Evolutionary conservation across 2,329 filamentous ascomycete species (phyloP), one percentile per base, ranked within the genome.

Genomic region (Achaetomium macrosporum): DNA sequence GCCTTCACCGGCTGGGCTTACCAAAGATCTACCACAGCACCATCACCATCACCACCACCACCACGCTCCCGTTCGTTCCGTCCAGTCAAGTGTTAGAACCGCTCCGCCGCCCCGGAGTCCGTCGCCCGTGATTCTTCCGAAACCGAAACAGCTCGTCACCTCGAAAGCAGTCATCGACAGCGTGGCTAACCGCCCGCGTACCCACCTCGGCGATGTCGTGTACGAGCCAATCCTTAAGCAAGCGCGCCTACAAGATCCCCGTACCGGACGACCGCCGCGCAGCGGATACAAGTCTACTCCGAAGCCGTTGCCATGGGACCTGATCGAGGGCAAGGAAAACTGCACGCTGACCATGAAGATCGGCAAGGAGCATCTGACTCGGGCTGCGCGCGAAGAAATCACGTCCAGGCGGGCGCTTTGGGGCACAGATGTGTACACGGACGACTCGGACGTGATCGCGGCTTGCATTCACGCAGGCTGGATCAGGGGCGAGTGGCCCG

Each of bases 391-490:
- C 30, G 88, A 93, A 65, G 88, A 95, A 60, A 91, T 97, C 47
- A 95, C 90, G 11, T 73, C 82, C 8, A 81, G 89, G 33, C 81
- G 87, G 17, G 88, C 88, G 8, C 69, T 99, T 0, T 99, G 92
- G 91, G 93, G 93, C 1, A 93, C 90, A 0, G 91, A 95, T 36
- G 80, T 99, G 7, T 97, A 97, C 66, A 95, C 90, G 0, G 93
- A 99, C 62, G 93, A 99, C 69, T 96, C 90, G 0, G 93, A 99
- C 65, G 83, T 93, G 0, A 79, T 99, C 20, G 92, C 90, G 0
- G 91, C 92, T 2, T 92, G 91, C 55, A 92, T 99, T 42, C 93
- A 99, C 67, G 84, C 85, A 1, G 93, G 93, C 3, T 97, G 90
- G 84, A 87, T 99, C 60, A 84, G 85, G 40, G 92, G 92, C 33